These are phyloP conservation scores for Ceratocystis albifundus DNA, from an alignment of 2,329 filamentous ascomycete genomes.

Conservation along the genomic window DNA sequence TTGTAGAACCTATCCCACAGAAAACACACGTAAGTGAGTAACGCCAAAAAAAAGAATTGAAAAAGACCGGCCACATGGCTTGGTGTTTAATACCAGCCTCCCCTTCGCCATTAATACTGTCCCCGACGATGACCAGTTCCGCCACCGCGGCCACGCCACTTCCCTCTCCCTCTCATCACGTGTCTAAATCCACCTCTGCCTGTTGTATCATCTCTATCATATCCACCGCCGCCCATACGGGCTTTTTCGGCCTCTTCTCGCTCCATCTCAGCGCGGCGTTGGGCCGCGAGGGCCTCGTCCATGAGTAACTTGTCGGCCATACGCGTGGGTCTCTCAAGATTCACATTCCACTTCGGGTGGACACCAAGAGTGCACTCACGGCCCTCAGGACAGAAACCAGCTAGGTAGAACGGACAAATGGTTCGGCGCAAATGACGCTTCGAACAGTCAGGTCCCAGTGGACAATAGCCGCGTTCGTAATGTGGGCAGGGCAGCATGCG, in stretches of 20 bases:
- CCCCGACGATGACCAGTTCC: constrained; percentile 31
- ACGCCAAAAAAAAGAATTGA: background rate
- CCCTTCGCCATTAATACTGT: constrained; percentile 24
- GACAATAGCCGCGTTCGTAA: constrained; percentile 92
- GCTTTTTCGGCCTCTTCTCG: constrained; percentile 16
- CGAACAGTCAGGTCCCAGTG: constrained; percentile 72
- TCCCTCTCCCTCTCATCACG: constrained; percentile 31
- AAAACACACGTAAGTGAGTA: background rate
- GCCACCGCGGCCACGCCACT: constrained; percentile 31
- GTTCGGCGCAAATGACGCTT: constrained; percentile 78
- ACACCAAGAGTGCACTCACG: constrained; percentile 64
- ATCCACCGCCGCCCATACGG: constrained; percentile 27
- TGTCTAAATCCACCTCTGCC: constrained; percentile 28
- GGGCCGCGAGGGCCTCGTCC: constrained; percentile 34
- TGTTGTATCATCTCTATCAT: constrained; percentile 30
- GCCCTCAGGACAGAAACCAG: constrained; percentile 85
- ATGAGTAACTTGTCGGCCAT: constrained; percentile 52
- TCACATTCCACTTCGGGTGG: constrained; percentile 70
- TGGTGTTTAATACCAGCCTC: background rate
- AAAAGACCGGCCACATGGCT: background rate
- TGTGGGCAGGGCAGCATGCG: constrained; percentile 73
- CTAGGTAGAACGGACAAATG: constrained; percentile 75
- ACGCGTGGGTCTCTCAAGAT: constrained; percentile 63
- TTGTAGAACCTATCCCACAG: background rate
- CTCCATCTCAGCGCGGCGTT: constrained; percentile 29